phyloP scores from a whole-genome alignment of 208 protist species.

The Acanthamoeba royreba region DNA sequence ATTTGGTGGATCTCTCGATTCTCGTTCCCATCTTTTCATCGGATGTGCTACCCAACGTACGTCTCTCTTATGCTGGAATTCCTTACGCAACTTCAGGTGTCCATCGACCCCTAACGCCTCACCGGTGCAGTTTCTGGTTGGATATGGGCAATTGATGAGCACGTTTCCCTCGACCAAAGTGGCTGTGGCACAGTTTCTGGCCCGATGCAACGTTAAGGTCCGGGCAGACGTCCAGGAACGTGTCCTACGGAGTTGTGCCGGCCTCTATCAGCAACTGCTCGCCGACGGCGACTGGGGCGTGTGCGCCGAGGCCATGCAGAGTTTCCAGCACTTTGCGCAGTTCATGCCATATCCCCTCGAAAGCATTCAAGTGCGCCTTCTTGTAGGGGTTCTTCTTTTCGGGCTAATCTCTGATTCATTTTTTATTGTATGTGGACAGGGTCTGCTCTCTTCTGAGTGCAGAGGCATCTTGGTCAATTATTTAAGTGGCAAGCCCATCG shows the following conservation, averaged over 20 bases:
- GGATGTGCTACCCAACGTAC: not conserved
- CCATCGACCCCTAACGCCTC: too few relatives aligned
- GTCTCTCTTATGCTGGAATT: too few relatives aligned
- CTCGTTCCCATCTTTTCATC: not conserved
- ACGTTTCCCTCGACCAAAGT: not conserved
- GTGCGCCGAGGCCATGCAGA: conserved; percentile 1
- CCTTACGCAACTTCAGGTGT: too few relatives aligned
- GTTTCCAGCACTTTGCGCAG: not conserved
- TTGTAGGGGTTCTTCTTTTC: not conserved
- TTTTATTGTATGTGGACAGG: not conserved
- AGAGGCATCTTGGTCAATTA: not conserved
- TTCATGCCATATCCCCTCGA: not conserved
- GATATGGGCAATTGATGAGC: not conserved
- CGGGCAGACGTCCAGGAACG: not conserved
- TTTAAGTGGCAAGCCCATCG: not conserved
- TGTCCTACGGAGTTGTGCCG: not conserved
- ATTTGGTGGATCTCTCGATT: not conserved
- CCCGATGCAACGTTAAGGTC: not conserved
- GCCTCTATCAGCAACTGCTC: not conserved
- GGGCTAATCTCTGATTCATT: not conserved
- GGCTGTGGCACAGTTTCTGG: not conserved
- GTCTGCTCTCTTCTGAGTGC: not conserved
- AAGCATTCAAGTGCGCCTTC: not conserved
- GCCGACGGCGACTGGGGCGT: not conserved
- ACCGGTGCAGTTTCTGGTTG: not conserved